Percentiles rank a stretch among this genome's conserved stretches.
Conservation (phyloP, 306 rosid species). For the Abrus pulchellus region DNA sequence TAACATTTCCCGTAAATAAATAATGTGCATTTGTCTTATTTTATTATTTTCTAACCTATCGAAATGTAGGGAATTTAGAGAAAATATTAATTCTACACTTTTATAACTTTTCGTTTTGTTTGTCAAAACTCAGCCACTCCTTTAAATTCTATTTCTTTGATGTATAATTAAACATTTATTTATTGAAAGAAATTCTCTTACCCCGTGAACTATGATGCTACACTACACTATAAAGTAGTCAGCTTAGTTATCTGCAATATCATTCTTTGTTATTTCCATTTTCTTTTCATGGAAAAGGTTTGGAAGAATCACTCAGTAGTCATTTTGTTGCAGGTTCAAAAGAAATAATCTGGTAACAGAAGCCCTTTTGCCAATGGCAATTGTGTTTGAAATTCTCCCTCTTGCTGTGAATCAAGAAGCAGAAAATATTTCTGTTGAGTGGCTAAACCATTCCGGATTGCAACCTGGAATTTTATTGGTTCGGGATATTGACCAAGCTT, state of each 20-base stretch:
- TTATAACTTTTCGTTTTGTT: conserved; percentile 12
- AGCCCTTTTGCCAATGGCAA: conserved; percentile 46
- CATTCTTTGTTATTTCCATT: conserved; percentile 37
- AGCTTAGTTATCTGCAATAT: conserved; percentile 37
- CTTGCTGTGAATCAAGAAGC: conserved; percentile 55
- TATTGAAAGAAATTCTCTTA: conserved; percentile 27
- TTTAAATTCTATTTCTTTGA: conserved; percentile 41
- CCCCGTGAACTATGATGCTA: conserved; percentile 33
- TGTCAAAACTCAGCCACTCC: neutral
- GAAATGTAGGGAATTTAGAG: conserved; percentile 22
- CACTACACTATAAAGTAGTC: conserved; percentile 2
- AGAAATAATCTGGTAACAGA: conserved; percentile 48
- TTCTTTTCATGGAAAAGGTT: conserved; percentile 28
- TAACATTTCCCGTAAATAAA: neutral
- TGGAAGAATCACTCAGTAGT: conserved; percentile 26
- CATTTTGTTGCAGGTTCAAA: conserved; percentile 62
- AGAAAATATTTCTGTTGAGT: conserved; percentile 53
- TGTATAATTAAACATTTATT: conserved; percentile 21
- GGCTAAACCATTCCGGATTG: conserved; percentile 39
- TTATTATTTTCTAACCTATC: conserved; percentile 5
- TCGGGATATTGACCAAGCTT: conserved; percentile 47
- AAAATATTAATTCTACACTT: conserved; percentile 1
- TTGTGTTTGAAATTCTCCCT: conserved; percentile 38
- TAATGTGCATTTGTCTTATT: conserved; percentile 26
- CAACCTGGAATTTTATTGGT: conserved; percentile 51